A percentile compares a stretch with the other conserved stretches of the same genome.
Conservation (phyloP, 139 green algal genomes). For the Chlorella sp. region DNA sequence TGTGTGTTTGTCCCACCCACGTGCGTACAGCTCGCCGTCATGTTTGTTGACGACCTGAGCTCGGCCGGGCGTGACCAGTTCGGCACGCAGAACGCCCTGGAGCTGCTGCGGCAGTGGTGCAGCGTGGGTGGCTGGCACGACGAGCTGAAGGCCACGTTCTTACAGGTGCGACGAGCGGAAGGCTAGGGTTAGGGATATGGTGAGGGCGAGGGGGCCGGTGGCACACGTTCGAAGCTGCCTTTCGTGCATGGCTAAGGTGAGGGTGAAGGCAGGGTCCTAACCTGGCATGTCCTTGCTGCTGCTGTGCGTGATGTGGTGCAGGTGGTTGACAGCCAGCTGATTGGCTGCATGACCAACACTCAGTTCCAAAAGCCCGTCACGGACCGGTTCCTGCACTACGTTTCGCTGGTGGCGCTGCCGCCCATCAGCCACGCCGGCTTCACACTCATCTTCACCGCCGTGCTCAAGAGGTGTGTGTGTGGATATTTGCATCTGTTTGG, state of each 20-base stretch:
- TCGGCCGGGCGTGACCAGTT: constrained; percentile 14
- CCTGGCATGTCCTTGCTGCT: no score
- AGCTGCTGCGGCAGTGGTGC: constrained; percentile 41
- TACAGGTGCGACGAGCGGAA: no score
- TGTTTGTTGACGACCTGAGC: constrained; percentile 61
- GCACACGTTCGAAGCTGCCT: no score
- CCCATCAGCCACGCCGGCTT: constrained; percentile 29
- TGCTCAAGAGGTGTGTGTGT: constrained; percentile 19
- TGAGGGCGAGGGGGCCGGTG: no score
- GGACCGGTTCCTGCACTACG: constrained; percentile 26
- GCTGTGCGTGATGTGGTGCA: no score
- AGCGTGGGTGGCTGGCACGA: constrained; percentile 36
- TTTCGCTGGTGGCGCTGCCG: constrained; percentile 21
- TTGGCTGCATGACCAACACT: constrained; percentile 20
- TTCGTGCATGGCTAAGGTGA: no score
- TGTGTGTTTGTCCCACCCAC: no score
- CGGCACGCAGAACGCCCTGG: constrained; percentile 31
- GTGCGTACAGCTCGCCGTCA: constrained; percentile 18
- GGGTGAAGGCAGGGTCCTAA: no score
- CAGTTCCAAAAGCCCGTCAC: constrained; percentile 14
- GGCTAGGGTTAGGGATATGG: no score
- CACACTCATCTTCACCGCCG: constrained; percentile 32
- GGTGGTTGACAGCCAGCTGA: constrained; percentile 27
- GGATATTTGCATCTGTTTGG: no score
- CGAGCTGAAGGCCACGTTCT: constrained; percentile 14